Conservation (phyloP, 179 eudicot genomes). For the Nepenthes alata region DNA sequence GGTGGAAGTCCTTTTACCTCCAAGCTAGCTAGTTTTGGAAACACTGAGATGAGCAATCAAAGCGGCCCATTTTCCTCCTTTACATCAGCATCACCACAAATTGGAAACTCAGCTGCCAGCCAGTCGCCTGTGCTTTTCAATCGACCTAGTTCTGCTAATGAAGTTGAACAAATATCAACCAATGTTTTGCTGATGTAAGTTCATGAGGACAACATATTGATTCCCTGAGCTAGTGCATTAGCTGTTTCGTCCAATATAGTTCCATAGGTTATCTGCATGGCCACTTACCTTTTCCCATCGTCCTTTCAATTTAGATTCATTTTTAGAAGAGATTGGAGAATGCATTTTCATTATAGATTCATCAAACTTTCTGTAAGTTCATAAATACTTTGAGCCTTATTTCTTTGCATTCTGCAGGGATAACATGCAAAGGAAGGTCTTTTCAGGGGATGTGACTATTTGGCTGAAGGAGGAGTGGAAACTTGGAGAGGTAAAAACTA, state of each 20-base stretch:
- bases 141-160: constrained; percentile 17
- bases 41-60: constrained; percentile 18
- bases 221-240: too few species aligned
- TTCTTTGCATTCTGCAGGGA: constrained; percentile 22
- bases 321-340: too few species aligned
- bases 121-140: constrained; percentile 22
- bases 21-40: constrained; percentile 21
- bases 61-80: constrained; percentile 19
- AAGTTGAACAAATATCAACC: constrained; percentile 15
- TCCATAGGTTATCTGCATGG: too few species aligned
- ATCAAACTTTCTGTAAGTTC: background rate
- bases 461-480: constrained; percentile 74
- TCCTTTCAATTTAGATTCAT: too few species aligned
- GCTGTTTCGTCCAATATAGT: too few species aligned
- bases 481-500: constrained; percentile 53
- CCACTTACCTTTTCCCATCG: too few species aligned
- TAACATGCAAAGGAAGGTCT: constrained; percentile 17
- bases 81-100: constrained; percentile 23
- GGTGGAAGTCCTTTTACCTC: constrained; percentile 27
- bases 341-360: too few species aligned
- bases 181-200: constrained; percentile 27
- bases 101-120: constrained; percentile 17
- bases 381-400: background rate
- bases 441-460: constrained; percentile 34
- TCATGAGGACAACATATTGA: background rate